Percentiles rank a stretch among this genome's conserved stretches.
phyloP scores from a whole-genome alignment of 352 stramenopile species.

The Phytopythium oedochilum region DNA sequence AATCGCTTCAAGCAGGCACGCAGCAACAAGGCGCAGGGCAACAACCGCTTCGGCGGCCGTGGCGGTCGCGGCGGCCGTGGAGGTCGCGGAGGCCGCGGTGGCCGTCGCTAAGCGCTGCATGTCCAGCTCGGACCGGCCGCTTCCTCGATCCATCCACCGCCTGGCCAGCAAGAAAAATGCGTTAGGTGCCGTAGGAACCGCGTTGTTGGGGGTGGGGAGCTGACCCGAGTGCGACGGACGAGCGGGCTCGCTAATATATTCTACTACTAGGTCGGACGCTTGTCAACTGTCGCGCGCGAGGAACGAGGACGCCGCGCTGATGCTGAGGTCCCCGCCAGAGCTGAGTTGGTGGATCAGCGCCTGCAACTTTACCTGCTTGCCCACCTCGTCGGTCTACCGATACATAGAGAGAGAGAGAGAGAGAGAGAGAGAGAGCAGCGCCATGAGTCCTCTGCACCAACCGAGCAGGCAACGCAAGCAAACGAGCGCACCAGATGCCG shows the following conservation, averaged over 20 bases:
- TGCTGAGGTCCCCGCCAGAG: conserved; percentile 50
- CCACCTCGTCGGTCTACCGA: conserved; percentile 61
- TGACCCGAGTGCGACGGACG: background rate
- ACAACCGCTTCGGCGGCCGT: conserved; percentile 26
- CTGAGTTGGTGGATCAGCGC: conserved; percentile 81
- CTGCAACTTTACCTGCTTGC: conserved; percentile 79
- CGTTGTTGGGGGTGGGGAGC: too few species aligned
- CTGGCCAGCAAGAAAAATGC: background rate
- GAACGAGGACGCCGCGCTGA: conserved; percentile 41
- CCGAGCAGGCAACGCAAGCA: background rate
- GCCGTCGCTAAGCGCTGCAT: conserved; percentile 25
- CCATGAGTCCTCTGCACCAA: background rate
- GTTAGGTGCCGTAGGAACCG: background rate
- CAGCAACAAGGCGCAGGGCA: conserved; percentile 64
- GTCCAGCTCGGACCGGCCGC: background rate
- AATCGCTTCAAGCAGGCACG: conserved; percentile 79
- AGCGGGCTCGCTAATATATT: conserved; percentile 16
- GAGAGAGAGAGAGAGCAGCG: too few species aligned
- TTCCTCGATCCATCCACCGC: background rate
- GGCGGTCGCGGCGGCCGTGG: conserved; percentile 33
- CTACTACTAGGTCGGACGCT: conserved; percentile 5
- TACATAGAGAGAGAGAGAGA: too few species aligned
- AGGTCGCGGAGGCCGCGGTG: conserved; percentile 29
- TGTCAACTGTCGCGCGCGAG: conserved; percentile 50
- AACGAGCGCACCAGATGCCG: conserved; percentile 45